Conservation (phyloP, 169 alveolate species). For the Plasmodium falciparum region DNA sequence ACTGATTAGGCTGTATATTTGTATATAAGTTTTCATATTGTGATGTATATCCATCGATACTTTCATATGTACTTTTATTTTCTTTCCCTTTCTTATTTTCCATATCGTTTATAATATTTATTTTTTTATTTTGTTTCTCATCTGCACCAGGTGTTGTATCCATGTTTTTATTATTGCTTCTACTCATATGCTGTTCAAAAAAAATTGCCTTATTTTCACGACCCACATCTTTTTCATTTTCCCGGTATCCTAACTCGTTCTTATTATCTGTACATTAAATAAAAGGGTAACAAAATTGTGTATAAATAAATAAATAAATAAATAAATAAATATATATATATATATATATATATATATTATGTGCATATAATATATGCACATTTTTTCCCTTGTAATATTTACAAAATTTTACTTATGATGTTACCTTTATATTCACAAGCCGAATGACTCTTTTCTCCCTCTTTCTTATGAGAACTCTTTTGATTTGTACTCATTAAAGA, state of each 20-base stretch:
- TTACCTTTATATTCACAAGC: not conserved
- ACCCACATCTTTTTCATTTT: not conserved
- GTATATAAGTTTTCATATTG: not conserved
- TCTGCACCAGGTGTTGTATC: not conserved
- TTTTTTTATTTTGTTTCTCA: not conserved
- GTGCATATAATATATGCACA: not conserved
- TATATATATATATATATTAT: not conserved
- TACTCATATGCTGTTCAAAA: constrained; percentile 5
- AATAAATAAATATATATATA: too few species aligned
- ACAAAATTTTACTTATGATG: not conserved
- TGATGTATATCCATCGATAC: not conserved
- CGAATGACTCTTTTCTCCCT: constrained; percentile 11
- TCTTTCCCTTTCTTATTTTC: constrained; percentile 1
- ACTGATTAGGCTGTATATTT: not conserved
- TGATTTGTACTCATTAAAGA: not conserved
- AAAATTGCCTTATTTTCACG: not conserved
- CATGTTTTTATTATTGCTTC: not conserved
- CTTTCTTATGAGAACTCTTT: not conserved
- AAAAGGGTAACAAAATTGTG: too few species aligned
- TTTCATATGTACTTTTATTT: not conserved
- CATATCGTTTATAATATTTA: not conserved
- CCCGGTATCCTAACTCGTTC: not conserved
- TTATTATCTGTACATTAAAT: not conserved
- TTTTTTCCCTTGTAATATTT: not conserved
- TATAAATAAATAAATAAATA: not conserved